These are phyloP conservation scores for Talaromyces funiculosus DNA, from an alignment of 2,329 filamentous ascomycete genomes.

Conservation along the genomic window DNA sequence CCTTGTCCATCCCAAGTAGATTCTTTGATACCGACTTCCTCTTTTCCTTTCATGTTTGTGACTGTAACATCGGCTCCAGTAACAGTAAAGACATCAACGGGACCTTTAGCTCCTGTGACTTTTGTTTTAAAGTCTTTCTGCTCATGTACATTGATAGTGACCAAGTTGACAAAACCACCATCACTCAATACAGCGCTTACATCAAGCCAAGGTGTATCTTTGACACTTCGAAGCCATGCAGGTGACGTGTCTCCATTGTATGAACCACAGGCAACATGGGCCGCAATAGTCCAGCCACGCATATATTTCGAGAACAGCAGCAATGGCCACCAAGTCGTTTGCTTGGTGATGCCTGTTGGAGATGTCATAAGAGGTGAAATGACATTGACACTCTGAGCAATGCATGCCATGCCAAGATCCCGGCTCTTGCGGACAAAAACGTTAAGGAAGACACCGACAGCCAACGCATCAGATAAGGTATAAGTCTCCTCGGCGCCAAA, in stretches of 20 bases:
- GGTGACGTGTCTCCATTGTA: conserved; percentile 56
- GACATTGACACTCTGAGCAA: conserved; percentile 73
- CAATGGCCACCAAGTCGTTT: conserved; percentile 71
- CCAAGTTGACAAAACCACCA: conserved; percentile 59
- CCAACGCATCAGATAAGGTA: conserved; percentile 68
- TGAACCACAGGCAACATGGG: conserved; percentile 57
- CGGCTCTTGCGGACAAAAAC: conserved; percentile 68
- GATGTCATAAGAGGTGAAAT: conserved; percentile 72
- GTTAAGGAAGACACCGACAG: conserved; percentile 70
- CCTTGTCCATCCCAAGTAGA: conserved; percentile 60
- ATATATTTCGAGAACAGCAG: conserved; percentile 66
- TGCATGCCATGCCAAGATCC: conserved; percentile 70
- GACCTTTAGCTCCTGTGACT: conserved; percentile 50
- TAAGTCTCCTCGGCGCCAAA: conserved; percentile 68
- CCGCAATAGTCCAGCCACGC: conserved; percentile 63
- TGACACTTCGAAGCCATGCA: conserved; percentile 37
- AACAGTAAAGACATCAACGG: conserved; percentile 59
- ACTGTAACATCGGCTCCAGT: conserved; percentile 52
- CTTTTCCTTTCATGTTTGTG: conserved; percentile 57
- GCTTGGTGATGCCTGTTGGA: conserved; percentile 57
- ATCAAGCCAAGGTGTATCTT: conserved; percentile 60
- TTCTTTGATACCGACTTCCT: conserved; percentile 58
- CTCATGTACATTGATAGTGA: conserved; percentile 67
- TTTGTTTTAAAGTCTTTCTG: conserved; percentile 54
- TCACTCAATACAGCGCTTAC: conserved; percentile 40